Percentiles rank a stretch among this genome's conserved stretches.
These are phyloP conservation scores for Diaporthe longicolla DNA, from an alignment of 2,329 filamentous ascomycete species.

Conservation along the genomic window DNA sequence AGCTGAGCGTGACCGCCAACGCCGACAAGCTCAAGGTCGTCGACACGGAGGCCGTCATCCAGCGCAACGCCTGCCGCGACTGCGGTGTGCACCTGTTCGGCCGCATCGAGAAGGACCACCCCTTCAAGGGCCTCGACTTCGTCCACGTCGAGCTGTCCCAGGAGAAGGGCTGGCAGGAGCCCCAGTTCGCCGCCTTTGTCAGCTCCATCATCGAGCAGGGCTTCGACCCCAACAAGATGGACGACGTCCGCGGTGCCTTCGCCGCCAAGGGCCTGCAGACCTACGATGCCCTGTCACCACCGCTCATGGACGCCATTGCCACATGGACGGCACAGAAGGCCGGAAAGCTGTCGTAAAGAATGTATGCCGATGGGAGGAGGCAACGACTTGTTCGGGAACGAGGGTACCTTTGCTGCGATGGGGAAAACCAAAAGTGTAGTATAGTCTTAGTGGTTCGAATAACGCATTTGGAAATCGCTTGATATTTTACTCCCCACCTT, in stretches of 20 bases:
- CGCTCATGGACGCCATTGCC: constrained; percentile 74
- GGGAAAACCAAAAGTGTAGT: constrained; percentile 6
- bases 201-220: constrained; percentile 79
- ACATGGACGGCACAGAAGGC: constrained; percentile 67
- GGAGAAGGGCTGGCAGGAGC: constrained; percentile 77
- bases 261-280: constrained; percentile 69
- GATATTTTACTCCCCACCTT: neutral
- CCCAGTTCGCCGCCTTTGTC: constrained; percentile 78
- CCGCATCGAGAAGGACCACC: constrained; percentile 74
- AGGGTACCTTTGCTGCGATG: neutral
- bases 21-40: constrained; percentile 69
- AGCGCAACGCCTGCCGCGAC: constrained; percentile 71
- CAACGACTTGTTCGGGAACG: neutral
- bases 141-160: constrained; percentile 74
- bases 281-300: constrained; percentile 74
- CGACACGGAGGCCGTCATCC: constrained; percentile 70
- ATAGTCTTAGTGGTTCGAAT: neutral
- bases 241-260: constrained; percentile 67
- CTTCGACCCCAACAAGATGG: constrained; percentile 68
- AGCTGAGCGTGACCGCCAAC: constrained; percentile 70
- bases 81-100: constrained; percentile 76
- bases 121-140: constrained; percentile 79
- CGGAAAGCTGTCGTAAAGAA: constrained; percentile 45
- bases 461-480: neutral
- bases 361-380: neutral